These are phyloP conservation scores for Chytriomyces confervae DNA, from an alignment of 192 early-diverging fungal species.

Conservation along the genomic window DNA sequence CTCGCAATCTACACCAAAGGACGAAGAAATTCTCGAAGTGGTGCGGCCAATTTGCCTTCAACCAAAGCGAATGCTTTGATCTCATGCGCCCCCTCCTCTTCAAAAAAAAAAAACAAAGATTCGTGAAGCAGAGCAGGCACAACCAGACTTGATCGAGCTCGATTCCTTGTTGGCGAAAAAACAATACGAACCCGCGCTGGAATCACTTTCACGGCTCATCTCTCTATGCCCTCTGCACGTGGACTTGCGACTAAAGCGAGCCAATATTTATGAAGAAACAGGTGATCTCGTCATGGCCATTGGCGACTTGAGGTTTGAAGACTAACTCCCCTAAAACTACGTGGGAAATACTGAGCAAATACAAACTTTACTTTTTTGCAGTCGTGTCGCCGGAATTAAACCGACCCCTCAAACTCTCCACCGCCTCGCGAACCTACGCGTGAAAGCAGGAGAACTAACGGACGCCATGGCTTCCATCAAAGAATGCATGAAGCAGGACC, in stretches of 20 bases:
- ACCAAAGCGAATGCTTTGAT: not conserved
- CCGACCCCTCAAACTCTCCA: constrained; percentile 69
- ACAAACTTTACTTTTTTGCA: constrained; percentile 15
- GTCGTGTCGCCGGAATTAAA: constrained; percentile 74
- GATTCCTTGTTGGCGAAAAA: constrained; percentile 61
- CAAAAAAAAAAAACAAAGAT: constrained; percentile 41
- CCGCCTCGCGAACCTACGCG: constrained; percentile 75
- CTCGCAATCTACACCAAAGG: constrained; percentile 46
- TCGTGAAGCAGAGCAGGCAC: constrained; percentile 19
- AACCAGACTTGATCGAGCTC: constrained; percentile 44
- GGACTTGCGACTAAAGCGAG: constrained; percentile 68
- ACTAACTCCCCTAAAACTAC: not conserved
- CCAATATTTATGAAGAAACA: constrained; percentile 72
- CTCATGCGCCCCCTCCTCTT: constrained; percentile 17
- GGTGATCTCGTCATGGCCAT: constrained; percentile 86
- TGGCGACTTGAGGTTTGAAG: constrained; percentile 69
- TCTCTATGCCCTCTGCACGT: constrained; percentile 30
- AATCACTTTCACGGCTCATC: constrained; percentile 35
- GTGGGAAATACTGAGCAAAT: not conserved
- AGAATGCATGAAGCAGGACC: constrained; percentile 87
- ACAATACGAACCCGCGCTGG: constrained; percentile 54
- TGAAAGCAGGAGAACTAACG: constrained; percentile 68
- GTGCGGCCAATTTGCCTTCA: constrained; percentile 26
- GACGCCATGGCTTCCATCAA: constrained; percentile 75
- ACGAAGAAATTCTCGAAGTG: constrained; percentile 40